Evolutionary conservation across 352 stramenopile genomes (phyloP).

Genomic region (Globisporangium acanthophoron): DNA sequence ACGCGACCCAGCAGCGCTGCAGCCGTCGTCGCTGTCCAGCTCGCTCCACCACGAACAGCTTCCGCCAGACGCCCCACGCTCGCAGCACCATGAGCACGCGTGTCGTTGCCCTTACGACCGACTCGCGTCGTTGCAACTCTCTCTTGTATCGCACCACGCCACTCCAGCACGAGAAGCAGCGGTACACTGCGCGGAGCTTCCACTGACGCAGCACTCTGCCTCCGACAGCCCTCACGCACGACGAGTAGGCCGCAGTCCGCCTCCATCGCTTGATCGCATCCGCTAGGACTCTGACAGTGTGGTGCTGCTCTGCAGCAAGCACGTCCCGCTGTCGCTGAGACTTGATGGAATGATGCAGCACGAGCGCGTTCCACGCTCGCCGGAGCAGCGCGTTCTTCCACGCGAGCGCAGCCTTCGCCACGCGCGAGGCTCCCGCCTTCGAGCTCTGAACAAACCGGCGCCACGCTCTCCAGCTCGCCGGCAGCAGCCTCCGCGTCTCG

Average conservation of each 20-base stretch:
- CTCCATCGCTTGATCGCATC: slow-evolving; percentile 16
- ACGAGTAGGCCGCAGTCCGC: not conserved
- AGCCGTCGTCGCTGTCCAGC: slow-evolving; percentile 15
- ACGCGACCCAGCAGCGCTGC: slow-evolving; percentile 18
- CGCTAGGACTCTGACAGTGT: not conserved
- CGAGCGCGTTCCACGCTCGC: slow-evolving; percentile 23
- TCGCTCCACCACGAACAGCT: slow-evolving; percentile 25
- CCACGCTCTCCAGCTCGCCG: slow-evolving; percentile 23
- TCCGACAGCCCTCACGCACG: slow-evolving; percentile 8
- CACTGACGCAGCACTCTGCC: slow-evolving; percentile 24
- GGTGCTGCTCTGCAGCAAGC: slow-evolving; percentile 13
- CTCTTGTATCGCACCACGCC: not conserved
- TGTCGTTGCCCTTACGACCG: slow-evolving; percentile 1
- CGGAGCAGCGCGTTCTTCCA: slow-evolving; percentile 22
- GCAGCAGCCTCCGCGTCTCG: slow-evolving; percentile 22
- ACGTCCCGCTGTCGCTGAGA: not conserved
- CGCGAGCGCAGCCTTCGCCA: slow-evolving; percentile 1
- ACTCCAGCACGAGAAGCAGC: slow-evolving; percentile 29
- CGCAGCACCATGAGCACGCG: slow-evolving; percentile 8
- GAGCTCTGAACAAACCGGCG: slow-evolving; percentile 5
- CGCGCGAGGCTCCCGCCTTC: slow-evolving; percentile 1
- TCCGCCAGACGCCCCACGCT: slow-evolving; percentile 32
- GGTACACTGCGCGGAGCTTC: slow-evolving; percentile 31
- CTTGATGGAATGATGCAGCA: slow-evolving; percentile 1
- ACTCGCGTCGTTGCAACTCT: not conserved